phyloP scores from a whole-genome alignment of 208 protist genomes.

The Leishmania guyanensis region DNA sequence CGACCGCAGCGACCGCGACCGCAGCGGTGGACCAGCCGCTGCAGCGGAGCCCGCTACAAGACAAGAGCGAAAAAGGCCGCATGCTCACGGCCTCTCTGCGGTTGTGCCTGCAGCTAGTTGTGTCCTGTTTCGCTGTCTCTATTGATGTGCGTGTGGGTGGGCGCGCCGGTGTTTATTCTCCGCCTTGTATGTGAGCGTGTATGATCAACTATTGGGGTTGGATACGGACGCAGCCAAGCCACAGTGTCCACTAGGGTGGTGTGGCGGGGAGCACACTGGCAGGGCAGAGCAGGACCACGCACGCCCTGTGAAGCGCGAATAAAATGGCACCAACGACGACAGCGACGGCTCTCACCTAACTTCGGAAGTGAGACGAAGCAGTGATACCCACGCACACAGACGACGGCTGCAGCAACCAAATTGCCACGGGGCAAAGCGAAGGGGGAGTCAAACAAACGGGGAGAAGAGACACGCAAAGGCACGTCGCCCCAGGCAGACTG shows the following conservation, averaged over 20 bases:
- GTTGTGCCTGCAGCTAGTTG: neutral
- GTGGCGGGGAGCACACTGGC: neutral
- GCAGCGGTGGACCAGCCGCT: neutral
- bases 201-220: neutral
- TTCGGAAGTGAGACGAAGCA: neutral
- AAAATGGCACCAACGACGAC: neutral
- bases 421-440: neutral
- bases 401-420: neutral
- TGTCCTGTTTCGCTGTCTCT: too few species aligned
- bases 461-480: neutral
- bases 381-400: neutral
- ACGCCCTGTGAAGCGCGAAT: neutral
- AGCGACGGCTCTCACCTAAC: neutral
- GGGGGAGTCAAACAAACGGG: neutral
- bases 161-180: neutral
- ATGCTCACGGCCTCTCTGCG: neutral
- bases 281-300: neutral
- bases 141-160: neutral
- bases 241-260: neutral
- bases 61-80: constrained; percentile 10
- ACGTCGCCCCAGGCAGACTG: neutral
- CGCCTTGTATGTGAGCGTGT: neutral
- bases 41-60: neutral
- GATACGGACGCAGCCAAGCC: neutral
- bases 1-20: neutral